Evolutionary conservation across 176 grass and related monocot genomes (phyloP), one percentile per base, ranked within the genome.

Genomic region (Canna indica): DNA sequence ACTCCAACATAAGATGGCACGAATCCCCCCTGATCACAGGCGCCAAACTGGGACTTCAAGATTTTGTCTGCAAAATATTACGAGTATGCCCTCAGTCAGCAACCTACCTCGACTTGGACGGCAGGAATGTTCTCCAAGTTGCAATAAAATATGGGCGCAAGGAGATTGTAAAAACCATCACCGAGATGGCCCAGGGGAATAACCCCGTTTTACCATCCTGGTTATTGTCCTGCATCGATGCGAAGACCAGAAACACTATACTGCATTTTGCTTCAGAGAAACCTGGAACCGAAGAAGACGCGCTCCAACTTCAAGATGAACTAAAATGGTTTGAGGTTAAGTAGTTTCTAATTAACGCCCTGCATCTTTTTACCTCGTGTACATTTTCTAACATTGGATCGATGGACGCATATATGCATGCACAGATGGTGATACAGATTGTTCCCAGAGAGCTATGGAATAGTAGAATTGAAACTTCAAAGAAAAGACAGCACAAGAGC

Each of bases 281-380:
- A 28, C 9, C 13, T 5, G 46, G 12, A 22, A 26, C 57, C 4
- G 28, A 46, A 5, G 62, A 3, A 16, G 65, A 35, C 67, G 64
- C 70, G 44, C 39, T 75, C 3, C 79, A 81, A 75, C 58, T 81
- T 72, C 72, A 75, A 29, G 56, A 69, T 2, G 72, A 81, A 47
- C 62, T 81, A 47, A 11, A 48, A 36, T 81, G 47, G 62, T 81
- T 81, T 62, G 79, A 81, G 64, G 79, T 75, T 12, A n/a, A n/a
- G n/a, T n/a, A n/a, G n/a, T 17, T 10, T 25, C 5, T n/a, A n/a
- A n/a, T n/a, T n/a, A n/a, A n/a, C 41, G 41, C 5, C 41, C 1
- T 44, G 2, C 7, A 7, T 44, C 41, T 44, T 44, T 44, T 44
- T 44, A 4, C 3, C 36, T 39, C 36, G 36, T 4, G 36, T 4